These are phyloP conservation scores for Corynascus novoguineensis DNA, from an alignment of 495 filamentous ascomycete genomes.

Conservation along the genomic window DNA sequence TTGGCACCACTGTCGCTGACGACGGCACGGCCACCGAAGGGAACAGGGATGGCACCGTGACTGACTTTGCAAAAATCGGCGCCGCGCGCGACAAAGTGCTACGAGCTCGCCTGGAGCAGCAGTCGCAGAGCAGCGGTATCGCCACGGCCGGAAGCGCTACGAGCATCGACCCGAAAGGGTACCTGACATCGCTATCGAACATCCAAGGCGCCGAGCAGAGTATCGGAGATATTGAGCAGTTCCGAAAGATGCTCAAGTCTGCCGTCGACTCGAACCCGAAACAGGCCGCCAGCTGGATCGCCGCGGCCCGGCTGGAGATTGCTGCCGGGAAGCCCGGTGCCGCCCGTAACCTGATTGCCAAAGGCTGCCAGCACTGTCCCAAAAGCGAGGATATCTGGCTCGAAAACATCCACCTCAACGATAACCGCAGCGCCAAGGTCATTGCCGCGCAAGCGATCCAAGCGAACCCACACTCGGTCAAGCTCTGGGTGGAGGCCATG, in stretches of 20 bases:
- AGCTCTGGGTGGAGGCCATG: constrained; percentile 93
- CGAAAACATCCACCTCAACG: constrained; percentile 87
- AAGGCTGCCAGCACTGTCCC: constrained; percentile 83
- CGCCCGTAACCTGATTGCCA: constrained; percentile 75
- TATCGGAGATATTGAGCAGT: constrained; percentile 91
- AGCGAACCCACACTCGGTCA: constrained; percentile 79
- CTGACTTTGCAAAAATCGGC: constrained; percentile 97
- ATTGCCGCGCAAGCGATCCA: constrained; percentile 94
- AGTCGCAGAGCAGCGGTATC: constrained; percentile 62
- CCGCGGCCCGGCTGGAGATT: constrained; percentile 87
- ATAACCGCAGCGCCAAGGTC: constrained; percentile 86
- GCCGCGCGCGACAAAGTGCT: constrained; percentile 91
- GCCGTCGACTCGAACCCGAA: constrained; percentile 94
- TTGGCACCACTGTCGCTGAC: constrained; percentile 78
- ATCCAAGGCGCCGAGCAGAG: constrained; percentile 75
- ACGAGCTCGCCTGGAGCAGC: constrained; percentile 84
- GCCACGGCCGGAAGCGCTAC: constrained; percentile 77
- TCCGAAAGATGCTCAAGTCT: constrained; percentile 85
- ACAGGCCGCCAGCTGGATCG: constrained; percentile 95
- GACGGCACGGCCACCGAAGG: constrained; percentile 60
- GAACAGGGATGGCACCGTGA: constrained; percentile 74
- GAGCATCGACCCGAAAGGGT: constrained; percentile 91
- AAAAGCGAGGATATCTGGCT: constrained; percentile 95
- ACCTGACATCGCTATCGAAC: constrained; percentile 82
- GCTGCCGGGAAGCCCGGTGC: constrained; percentile 83